Conservation (phyloP, 2,329 filamentous ascomycete species). For the Hymenoscyphus fructigenus region DNA sequence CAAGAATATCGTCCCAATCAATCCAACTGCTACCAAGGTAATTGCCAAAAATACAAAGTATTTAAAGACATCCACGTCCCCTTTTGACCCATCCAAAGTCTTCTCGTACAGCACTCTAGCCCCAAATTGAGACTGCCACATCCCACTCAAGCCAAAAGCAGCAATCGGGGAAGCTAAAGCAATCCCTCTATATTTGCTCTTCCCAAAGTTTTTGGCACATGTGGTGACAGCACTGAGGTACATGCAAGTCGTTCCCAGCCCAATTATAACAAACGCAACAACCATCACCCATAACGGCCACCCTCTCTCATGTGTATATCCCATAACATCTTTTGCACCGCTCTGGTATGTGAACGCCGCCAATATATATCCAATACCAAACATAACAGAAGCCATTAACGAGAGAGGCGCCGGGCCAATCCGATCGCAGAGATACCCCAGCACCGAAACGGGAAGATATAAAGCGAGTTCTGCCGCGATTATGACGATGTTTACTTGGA, state of each 20-base stretch:
- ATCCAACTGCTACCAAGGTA: slow-evolving; percentile 67
- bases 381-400: slow-evolving; percentile 68
- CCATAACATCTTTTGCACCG: slow-evolving; percentile 46
- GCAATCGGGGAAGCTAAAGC: slow-evolving; percentile 90
- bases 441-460: slow-evolving; percentile 87
- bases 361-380: slow-evolving; percentile 77
- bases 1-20: slow-evolving; percentile 72
- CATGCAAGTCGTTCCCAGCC: slow-evolving; percentile 81
- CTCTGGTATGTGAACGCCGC: slow-evolving; percentile 75
- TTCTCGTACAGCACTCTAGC: slow-evolving; percentile 74
- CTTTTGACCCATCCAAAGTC: slow-evolving; percentile 59
- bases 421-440: slow-evolving; percentile 91
- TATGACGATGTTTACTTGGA: slow-evolving; percentile 87
- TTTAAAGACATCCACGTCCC: slow-evolving; percentile 71
- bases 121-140: slow-evolving; percentile 92
- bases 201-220: slow-evolving; percentile 96
- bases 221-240: slow-evolving; percentile 91
- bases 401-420: slow-evolving; percentile 77
- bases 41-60: slow-evolving; percentile 85
- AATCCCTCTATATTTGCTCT: slow-evolving; percentile 81
- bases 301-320: slow-evolving; percentile 45
- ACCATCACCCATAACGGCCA: slow-evolving; percentile 84
- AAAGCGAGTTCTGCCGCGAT: slow-evolving; percentile 84
- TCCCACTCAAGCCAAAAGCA: slow-evolving; percentile 87
- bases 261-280: slow-evolving; percentile 77